Evolutionary conservation across 192 early-diverging fungal genomes (phyloP), one percentile per base, ranked within the genome.

Genomic region (Umbelopsis isabellina): DNA sequence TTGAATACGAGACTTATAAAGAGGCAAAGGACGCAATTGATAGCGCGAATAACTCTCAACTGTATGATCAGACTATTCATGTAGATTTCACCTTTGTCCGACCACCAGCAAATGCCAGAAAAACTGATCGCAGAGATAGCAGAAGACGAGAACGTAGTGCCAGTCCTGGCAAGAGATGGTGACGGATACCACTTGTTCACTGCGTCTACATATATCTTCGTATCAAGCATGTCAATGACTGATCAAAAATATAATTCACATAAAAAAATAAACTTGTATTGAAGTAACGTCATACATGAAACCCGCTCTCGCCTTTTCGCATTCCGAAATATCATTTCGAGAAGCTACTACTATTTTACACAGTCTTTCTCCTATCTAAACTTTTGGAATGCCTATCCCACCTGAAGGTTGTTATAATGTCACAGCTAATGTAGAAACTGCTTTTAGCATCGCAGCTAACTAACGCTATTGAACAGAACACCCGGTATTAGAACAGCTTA

Each of bases 71-170:
- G 75, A 84, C 80, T 10, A 81, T 98, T 37, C 71, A 84, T n/a
- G 87, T 90, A 15, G 91, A 94, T 73, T 97, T 93, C 85, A 94
- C 95, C 4, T 98, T 98, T 82, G 84, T 95, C 65, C 55, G 55
- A 35, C 55, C 55, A n/a, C 55, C 55, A 61, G 27, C 27, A 61
- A 25, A 25, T 35, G 21, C 55, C 10, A 30, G 55, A 22, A 61
- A 25, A 35, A 10, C 9, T 18, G 55, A 61, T 2, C 55, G 55
- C 33, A 61, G 55, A 61, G 55, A 61, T 13, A 61, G 27, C 33
- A 61, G 55, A 61, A 61, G 55, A 61, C 55, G 55, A 8, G 27
- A 61, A 35, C 55, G 55, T 35, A 61, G 55, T 61, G 55, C 55
- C 33, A 61, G 55, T 16, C 55, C 55, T 6, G 30, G 55, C 30